Percentiles rank a stretch among this genome's conserved stretches.
phyloP scores from a whole-genome alignment of 495 filamentous ascomycete species.

The Penicillium herquei region DNA sequence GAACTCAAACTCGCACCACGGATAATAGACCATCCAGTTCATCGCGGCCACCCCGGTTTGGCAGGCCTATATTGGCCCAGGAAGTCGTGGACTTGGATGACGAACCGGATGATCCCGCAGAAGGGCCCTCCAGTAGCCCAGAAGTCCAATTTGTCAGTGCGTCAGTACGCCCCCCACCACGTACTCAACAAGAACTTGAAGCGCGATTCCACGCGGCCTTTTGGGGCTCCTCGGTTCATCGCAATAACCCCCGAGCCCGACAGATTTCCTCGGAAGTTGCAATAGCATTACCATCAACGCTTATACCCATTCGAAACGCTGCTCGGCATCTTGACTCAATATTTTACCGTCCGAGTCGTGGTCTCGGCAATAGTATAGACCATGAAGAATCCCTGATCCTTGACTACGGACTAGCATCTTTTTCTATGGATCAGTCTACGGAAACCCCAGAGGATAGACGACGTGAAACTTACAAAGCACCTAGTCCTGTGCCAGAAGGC shows the following conservation, averaged over 20 bases:
- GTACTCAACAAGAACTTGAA: not conserved
- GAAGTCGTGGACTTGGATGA: slow-evolving; percentile 39
- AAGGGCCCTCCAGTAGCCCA: slow-evolving; percentile 30
- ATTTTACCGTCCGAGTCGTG: not conserved
- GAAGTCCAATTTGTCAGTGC: slow-evolving; percentile 38
- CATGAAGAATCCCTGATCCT: not conserved
- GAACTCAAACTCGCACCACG: slow-evolving; percentile 1
- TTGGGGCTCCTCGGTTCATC: not conserved
- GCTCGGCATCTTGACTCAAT: not conserved
- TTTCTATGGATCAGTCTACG: slow-evolving; percentile 23
- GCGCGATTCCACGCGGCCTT: not conserved
- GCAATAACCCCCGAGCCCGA: no score
- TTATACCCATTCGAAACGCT: no score
- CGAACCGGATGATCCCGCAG: slow-evolving; percentile 12
- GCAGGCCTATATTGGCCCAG: slow-evolving; percentile 30
- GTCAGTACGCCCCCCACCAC: not conserved
- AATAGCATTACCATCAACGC: no score
- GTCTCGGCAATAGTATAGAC: not conserved
- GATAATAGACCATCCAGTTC: slow-evolving; percentile 7
- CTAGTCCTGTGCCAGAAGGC: slow-evolving; percentile 54
- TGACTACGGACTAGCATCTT: slow-evolving; percentile 22
- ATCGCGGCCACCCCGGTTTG: slow-evolving; percentile 30
- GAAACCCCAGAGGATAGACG: slow-evolving; percentile 14
- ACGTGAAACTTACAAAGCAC: slow-evolving; percentile 57
- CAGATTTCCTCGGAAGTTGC: no score